Evolutionary conservation across 2,329 filamentous ascomycete genomes (phyloP), one percentile per base, ranked within the genome.

Genomic region (Phialocephala subalpina): DNA sequence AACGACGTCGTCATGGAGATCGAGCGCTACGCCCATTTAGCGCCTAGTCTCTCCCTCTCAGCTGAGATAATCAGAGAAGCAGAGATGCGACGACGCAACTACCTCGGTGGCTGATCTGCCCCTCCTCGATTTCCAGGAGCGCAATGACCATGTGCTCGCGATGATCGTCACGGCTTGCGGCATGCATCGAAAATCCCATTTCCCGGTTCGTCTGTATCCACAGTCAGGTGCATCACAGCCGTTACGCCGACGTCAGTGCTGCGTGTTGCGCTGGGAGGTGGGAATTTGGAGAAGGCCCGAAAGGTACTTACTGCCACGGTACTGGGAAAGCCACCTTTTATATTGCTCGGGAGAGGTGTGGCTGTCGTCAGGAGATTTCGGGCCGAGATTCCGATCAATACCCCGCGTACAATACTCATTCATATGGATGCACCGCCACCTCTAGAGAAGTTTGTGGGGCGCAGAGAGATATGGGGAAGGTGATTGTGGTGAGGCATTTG

Each of bases 1-100:
- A 89, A 89, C 73, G 88, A 92, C 64, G 92, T 95, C 56, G 87
- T 94, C 55, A 82, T 87, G 66, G 92, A 95, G 75, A 88, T 94
- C 66, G 90, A 92, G 76, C 85, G 87, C 70, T 92, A 93, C 76
- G 87, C 90, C 0, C 86, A 90, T 70, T 82, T 96, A 36, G 92
- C 92, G 2, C 92, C 92, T 6, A 94, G 92, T 74, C 81, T 95
- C 36, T 87, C 85, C 70, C 82, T 95, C 58, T 90, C 90, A n/a
- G 89, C 90, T 25, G 92, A 95, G 75, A 93, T 95, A 67, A 87
- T 95, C 74, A 88, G 90, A 65, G 92, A 95, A 77, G 92, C 92
- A 8, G 92, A 92, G 77, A 86, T 89, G 72, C 86, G 92, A 70
- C 83, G 92, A 71, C 88, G 73, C 83, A 86, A 67, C 88, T 88